Percentiles rank a stretch among this genome's conserved stretches.
Evolutionary conservation across 192 early-diverging fungal species (phyloP).

Genomic region (Oehlia diaphana): DNA sequence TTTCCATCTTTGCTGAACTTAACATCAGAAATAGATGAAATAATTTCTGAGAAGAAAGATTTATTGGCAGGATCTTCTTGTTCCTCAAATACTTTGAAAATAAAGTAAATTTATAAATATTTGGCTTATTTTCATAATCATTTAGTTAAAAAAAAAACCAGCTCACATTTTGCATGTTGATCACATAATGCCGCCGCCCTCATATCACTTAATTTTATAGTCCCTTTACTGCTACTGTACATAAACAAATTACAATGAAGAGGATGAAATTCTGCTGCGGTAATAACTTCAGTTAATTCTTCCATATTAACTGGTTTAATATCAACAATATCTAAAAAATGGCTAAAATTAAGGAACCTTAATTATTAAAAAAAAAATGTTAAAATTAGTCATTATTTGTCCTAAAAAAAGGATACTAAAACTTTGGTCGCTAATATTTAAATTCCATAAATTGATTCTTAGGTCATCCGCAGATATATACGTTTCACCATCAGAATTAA

Average conservation of each 20-base stretch:
- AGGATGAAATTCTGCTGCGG: conserved; percentile 97
- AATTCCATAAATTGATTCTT: conserved; percentile 98
- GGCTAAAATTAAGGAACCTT: neutral
- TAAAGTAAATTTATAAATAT: neutral
- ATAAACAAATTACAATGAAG: conserved; percentile 94
- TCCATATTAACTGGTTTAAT: conserved; percentile 99
- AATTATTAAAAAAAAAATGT: neutral
- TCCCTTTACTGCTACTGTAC: conserved; percentile 98
- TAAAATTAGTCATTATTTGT: neutral
- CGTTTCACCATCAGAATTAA: conserved; percentile 98
- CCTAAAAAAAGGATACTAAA: conserved; percentile 67
- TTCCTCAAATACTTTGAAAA: conserved; percentile 81
- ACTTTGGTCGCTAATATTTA: conserved; percentile 96
- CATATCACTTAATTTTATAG: conserved; percentile 98
- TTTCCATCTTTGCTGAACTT: conserved; percentile 96
- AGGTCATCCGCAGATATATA: conserved; percentile 97
- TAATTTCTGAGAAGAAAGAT: conserved; percentile 99
- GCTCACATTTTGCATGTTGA: conserved; percentile 84
- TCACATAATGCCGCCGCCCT: conserved; percentile 93
- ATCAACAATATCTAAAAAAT: conserved; percentile 90
- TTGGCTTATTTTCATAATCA: neutral
- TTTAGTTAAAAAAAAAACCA: neutral
- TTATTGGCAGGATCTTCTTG: conserved; percentile 91
- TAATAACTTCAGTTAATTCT: conserved; percentile 98
- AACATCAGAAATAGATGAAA: conserved; percentile 96